Evolutionary conservation across 2,329 filamentous ascomycete species (phyloP).

Genomic region (Pseudocercospora vitis): DNA sequence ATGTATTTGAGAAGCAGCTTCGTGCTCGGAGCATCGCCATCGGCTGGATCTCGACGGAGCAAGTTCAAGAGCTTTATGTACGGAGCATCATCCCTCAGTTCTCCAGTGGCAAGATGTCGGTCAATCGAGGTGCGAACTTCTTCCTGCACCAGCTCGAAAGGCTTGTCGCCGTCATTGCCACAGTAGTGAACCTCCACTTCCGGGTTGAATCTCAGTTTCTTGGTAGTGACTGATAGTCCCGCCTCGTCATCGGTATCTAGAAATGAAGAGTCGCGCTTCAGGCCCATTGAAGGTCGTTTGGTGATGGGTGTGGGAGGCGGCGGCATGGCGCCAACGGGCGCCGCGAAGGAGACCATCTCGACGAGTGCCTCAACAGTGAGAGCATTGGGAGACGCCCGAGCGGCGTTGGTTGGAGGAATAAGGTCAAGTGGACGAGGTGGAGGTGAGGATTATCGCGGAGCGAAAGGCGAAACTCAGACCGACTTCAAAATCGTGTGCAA

Average conservation of each 20-base stretch:
- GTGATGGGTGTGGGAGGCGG: slow-evolving; percentile 36
- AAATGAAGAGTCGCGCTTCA: slow-evolving; percentile 41
- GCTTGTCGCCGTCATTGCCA: slow-evolving; percentile 53
- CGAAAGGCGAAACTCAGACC: neutral
- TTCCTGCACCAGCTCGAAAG: slow-evolving; percentile 58
- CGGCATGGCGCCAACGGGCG: slow-evolving; percentile 33
- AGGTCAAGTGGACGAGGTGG: neutral
- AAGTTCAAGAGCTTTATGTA: slow-evolving; percentile 54
- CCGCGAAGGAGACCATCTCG: slow-evolving; percentile 39
- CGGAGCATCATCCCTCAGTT: slow-evolving; percentile 53
- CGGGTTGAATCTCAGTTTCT: slow-evolving; percentile 50
- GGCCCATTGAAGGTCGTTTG: slow-evolving; percentile 35
- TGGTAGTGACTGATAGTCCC: slow-evolving; percentile 40
- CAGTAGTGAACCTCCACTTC: slow-evolving; percentile 49
- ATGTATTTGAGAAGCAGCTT: slow-evolving; percentile 59
- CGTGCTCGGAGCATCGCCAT: slow-evolving; percentile 51
- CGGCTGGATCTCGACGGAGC: slow-evolving; percentile 31
- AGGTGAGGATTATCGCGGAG: neutral
- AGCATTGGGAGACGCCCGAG: neutral
- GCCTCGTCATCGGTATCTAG: slow-evolving; percentile 41
- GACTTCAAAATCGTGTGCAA: slow-evolving; percentile 1
- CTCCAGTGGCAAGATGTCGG: slow-evolving; percentile 38
- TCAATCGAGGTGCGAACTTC: slow-evolving; percentile 57
- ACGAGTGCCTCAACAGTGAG: neutral
- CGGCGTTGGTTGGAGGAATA: slow-evolving; percentile 1